Percentiles rank a stretch among this genome's conserved stretches.
Conservation (phyloP, 768 basidiomycete genomes). For the Cystobasidium onofrii region DNA sequence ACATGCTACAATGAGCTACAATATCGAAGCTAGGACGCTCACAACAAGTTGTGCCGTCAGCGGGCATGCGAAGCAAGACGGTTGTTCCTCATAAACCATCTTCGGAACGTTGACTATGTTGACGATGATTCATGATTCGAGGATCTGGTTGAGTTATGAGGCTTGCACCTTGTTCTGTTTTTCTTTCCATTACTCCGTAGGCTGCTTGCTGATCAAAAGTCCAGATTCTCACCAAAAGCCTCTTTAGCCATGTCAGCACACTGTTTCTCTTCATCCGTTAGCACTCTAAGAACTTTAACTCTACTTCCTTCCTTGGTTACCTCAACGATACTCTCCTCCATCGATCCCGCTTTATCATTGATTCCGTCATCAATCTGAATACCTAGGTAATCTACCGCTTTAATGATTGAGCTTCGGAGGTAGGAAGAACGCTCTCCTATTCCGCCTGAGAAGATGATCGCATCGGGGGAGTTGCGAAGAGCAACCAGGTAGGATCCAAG, state of each 20-base stretch:
- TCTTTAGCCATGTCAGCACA: constrained; percentile 32
- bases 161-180: too few species aligned
- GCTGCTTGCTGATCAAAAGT: not conserved
- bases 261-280: constrained; percentile 32
- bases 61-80: too few species aligned
- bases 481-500: constrained; percentile 35
- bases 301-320: constrained; percentile 9
- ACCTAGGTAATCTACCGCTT: constrained; percentile 48
- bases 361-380: constrained; percentile 15
- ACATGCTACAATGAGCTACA: too few species aligned
- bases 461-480: constrained; percentile 27
- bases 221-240: constrained; percentile 3
- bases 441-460: constrained; percentile 50
- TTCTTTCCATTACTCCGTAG: too few species aligned
- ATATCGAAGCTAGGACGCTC: too few species aligned
- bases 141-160: too few species aligned
- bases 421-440: constrained; percentile 69
- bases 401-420: constrained; percentile 56
- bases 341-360: constrained; percentile 14
- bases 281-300: constrained; percentile 25
- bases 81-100: too few species aligned
- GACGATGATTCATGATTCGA: too few species aligned
- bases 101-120: too few species aligned
- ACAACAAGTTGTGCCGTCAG: too few species aligned
- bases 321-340: constrained; percentile 20